Evolutionary conservation across 169 alveolate species (phyloP).

Genomic region (Miamiensis avidus): DNA sequence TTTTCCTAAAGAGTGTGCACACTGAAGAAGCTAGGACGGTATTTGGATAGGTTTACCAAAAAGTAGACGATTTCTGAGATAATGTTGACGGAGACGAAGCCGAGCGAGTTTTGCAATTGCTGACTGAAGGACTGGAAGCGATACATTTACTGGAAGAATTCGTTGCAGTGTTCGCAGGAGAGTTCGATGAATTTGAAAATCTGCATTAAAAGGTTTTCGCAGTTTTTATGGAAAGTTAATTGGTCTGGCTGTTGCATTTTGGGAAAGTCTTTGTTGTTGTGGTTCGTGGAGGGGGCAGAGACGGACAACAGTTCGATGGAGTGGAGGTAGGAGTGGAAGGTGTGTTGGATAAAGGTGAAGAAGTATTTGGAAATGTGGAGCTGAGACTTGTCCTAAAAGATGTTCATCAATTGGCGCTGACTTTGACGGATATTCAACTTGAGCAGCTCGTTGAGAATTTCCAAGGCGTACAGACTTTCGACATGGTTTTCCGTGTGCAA

Average conservation of each 20-base stretch:
- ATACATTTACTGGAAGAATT: background rate
- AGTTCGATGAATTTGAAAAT: constrained; percentile 14
- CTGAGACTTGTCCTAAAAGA: background rate
- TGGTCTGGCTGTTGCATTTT: background rate
- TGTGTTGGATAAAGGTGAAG: background rate
- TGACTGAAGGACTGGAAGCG: background rate
- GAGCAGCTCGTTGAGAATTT: background rate
- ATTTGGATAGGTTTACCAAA: constrained; percentile 2
- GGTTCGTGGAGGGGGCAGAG: too few relatives aligned
- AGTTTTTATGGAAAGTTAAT: background rate
- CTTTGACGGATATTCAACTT: background rate
- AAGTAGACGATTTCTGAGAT: constrained; percentile 10
- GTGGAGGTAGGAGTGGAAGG: background rate
- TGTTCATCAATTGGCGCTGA: background rate
- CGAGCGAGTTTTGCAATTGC: background rate
- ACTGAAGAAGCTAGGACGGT: background rate
- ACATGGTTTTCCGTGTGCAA: background rate
- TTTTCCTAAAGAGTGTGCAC: background rate
- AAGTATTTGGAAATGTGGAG: background rate
- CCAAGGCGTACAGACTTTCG: background rate
- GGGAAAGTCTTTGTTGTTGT: too few relatives aligned
- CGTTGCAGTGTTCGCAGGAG: constrained; percentile 18
- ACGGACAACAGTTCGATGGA: background rate
- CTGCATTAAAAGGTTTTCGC: constrained; percentile 1
- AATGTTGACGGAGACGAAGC: background rate